Evolutionary conservation across 805 yeast genomes (phyloP), one percentile per base, ranked within the genome.

Genomic region (Candida odintsovae): DNA sequence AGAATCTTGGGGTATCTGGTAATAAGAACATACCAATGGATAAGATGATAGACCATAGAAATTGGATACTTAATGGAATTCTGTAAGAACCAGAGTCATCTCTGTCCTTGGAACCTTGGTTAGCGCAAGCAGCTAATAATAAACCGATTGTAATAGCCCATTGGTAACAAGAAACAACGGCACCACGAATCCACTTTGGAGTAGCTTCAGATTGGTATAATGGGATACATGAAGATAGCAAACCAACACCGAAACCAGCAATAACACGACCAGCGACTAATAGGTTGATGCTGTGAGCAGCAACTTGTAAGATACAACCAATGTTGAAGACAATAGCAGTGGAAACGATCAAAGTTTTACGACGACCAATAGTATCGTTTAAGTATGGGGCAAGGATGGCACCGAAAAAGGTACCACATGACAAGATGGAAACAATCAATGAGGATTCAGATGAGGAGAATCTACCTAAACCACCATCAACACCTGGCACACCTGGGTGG

Each of bases 161-260:
- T 63, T 86, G 94, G 65, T 83, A 86, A 51, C 86, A 77, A 50
- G 85, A 78, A 44, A 85, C 90, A 53, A 83, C 73, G 18, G 89
- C 78, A 54, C 94, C 94, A 67, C 94, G 74, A 45, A 85, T 77
- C 73, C 85, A 81, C 57, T 76, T 80, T 36, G 92, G 94, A 16
- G 89, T 76, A 26, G 86, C 80, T 64, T 86, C 94, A 23, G 90
- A 82, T 68, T 83, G 87, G 64, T 84, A 85, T 53, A 86, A 65
- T 28, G 90, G 88, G 33, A 85, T 83, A 50, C 79, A 72, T 19
- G 89, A 82, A 18, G 90, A 80, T 26, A 85, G 70, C 33, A 78
- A 72, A 51, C 94, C 94, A 47, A 85, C 85, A 42, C 88, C 86
- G 15, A 82, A 51, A 35, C 90, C 92, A 33, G 83, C 80, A 49